Percentiles rank a stretch among this genome's conserved stretches.
These are phyloP conservation scores for Elaeis oleifera DNA, from an alignment of 202 grass and related monocot genomes.

Conservation along the genomic window DNA sequence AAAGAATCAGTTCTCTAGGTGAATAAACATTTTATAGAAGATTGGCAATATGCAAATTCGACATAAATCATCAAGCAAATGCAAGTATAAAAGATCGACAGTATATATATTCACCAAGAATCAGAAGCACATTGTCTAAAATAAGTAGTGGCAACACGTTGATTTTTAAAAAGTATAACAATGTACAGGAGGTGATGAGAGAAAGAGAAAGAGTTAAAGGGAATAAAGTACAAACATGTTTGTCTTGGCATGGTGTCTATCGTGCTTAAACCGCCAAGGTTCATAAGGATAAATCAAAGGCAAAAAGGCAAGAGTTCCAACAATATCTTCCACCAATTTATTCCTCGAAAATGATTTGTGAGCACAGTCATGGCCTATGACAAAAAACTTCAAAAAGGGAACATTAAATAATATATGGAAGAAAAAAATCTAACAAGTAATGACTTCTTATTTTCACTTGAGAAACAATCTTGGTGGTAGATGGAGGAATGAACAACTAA, in stretches of 20 bases:
- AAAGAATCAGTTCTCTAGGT: no score
- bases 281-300: slow-evolving; percentile 96
- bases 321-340: slow-evolving; percentile 87
- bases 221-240: slow-evolving; percentile 63
- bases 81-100: no score
- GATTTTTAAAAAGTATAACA: no score
- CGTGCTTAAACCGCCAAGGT: slow-evolving; percentile 98
- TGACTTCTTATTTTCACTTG: no score
- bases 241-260: slow-evolving; percentile 87
- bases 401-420: slow-evolving; percentile 24
- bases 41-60: no score
- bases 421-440: slow-evolving; percentile 6
- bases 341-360: slow-evolving; percentile 98
- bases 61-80: no score
- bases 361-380: slow-evolving; percentile 98
- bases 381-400: slow-evolving; percentile 84
- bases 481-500: slow-evolving; percentile 27
- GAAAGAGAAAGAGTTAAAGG: slow-evolving; percentile 6
- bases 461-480: not conserved
- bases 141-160: slow-evolving; percentile 1
- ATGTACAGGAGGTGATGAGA: slow-evolving; percentile 1
- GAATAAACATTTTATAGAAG: no score
- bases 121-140: no score
- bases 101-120: no score
- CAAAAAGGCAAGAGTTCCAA: slow-evolving; percentile 91